These are phyloP conservation scores for Globisporangium middletonii DNA, from an alignment of 352 stramenopile species.

Conservation along the genomic window DNA sequence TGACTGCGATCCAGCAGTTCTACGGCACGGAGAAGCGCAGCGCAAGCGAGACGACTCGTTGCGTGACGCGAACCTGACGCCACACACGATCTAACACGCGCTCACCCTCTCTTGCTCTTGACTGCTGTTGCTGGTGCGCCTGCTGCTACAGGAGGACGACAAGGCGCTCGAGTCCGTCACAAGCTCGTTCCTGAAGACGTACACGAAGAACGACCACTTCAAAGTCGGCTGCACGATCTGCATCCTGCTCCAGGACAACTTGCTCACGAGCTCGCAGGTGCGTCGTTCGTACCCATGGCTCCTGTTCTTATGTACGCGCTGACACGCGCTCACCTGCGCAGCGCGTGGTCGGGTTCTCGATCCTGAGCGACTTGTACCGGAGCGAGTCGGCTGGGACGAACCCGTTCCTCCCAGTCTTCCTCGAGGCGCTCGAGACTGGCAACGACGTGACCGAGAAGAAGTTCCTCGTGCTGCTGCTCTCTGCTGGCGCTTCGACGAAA, in stretches of 20 bases:
- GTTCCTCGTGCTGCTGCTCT: conserved; percentile 68
- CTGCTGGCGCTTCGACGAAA: conserved; percentile 29
- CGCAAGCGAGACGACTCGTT: no score
- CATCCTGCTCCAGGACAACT: conserved; percentile 87
- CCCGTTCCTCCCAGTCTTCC: conserved; percentile 84
- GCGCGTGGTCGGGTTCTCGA: conserved; percentile 83
- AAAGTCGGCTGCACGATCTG: conserved; percentile 89
- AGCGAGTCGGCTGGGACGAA: conserved; percentile 75
- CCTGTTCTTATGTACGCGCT: no score
- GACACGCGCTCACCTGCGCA: conserved; percentile 14
- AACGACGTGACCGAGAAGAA: conserved; percentile 74
- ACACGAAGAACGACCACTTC: conserved; percentile 87
- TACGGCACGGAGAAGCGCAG: no score
- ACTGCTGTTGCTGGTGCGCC: conserved; percentile 9
- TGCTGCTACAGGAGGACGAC: conserved; percentile 61
- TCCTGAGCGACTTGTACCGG: conserved; percentile 81
- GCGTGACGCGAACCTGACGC: no score
- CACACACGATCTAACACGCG: neutral
- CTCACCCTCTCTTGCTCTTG: neutral
- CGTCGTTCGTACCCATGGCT: neutral
- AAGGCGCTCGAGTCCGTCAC: conserved; percentile 75
- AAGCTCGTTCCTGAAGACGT: conserved; percentile 65
- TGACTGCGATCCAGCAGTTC: no score
- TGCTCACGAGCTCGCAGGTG: conserved; percentile 87
- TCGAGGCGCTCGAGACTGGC: conserved; percentile 74